Evolutionary conservation across 2,329 filamentous ascomycete species (phyloP), one percentile per base, ranked within the genome.

Genomic region (Mycocentrospora acerina): DNA sequence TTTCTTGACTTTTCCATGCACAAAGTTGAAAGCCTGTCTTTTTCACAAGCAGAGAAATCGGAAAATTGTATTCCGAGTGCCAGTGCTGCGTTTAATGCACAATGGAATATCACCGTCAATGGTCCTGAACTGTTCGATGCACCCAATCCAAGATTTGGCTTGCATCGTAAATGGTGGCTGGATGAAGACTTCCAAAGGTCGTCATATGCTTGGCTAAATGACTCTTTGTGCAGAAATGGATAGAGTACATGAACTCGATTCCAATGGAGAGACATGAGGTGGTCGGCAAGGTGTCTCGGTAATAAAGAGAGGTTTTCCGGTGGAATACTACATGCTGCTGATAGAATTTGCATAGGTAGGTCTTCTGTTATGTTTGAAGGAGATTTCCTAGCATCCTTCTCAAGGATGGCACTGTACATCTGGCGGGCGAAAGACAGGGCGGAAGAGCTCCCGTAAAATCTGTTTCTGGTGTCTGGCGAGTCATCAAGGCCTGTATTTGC

Each of bases 21-120:
- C 17, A 29, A 22, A 18, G 41, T 16, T 8, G 41, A 40, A 2
- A 44, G 29, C 12, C 41, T 37, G 13, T 40, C 37, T 25, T 31
- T 44, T 33, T 44, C 41, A 9, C 2, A 16, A 7, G 40, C 10
- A 4, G 40, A 28, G 3, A 43, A 24, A 12, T 39, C 40, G 4
- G 38, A 42, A 19, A 45, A 45, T 19, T 45, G 42, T 38, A 42
- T 37, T 8, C 37, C 42, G 18, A 45, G 42, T 7, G 42, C 42
- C 24, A 45, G 19, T 12, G 30, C 38, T 5, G 42, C 38, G 22
- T 45, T 45, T 27, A 38, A 24, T 9, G 42, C 42, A 18, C 42
- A 45, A 29, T 45, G 42, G 13, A 45, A 45, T 22, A 45, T 16
- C 12, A 29, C 15, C 7, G 42, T 42, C 4, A 34, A 35, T 15